These are phyloP conservation scores for Rhizopogon vulgaris DNA, from an alignment of 768 basidiomycete genomes.

Conservation along the genomic window DNA sequence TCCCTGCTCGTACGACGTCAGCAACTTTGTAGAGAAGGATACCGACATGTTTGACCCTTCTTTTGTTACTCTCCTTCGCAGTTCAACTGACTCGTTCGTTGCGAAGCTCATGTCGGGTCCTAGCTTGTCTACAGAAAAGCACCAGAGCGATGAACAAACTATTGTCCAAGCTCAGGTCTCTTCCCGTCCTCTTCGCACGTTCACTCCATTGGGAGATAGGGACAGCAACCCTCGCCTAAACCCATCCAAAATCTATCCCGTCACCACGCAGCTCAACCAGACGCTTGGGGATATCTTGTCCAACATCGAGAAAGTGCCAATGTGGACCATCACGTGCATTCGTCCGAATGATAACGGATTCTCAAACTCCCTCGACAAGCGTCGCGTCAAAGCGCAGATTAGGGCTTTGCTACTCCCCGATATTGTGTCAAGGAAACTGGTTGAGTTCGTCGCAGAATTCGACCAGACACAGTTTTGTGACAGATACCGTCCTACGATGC, in stretches of 20 bases:
- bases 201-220: conserved; percentile 29
- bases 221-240: conserved; percentile 40
- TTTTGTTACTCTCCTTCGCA: conserved; percentile 46
- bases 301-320: conserved; percentile 36
- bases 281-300: conserved; percentile 42
- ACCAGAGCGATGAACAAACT: conserved; percentile 48
- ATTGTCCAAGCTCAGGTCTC: conserved; percentile 64
- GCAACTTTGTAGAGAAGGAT: conserved; percentile 43
- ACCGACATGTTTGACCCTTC: conserved; percentile 50
- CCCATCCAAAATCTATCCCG: conserved; percentile 46
- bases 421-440: conserved; percentile 39
- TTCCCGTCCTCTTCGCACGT: conserved; percentile 46
- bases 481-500: conserved; percentile 46
- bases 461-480: conserved; percentile 44
- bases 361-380: conserved; percentile 59
- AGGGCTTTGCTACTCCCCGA: conserved; percentile 48
- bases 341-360: conserved; percentile 62
- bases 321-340: conserved; percentile 57
- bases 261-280: conserved; percentile 54
- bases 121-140: conserved; percentile 51
- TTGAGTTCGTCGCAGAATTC: conserved; percentile 48
- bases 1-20: conserved; percentile 45
- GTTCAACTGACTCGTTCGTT: conserved; percentile 47
- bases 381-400: conserved; percentile 53
- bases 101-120: conserved; percentile 59